phyloP scores from a whole-genome alignment of 1,284 basidiomycete species.

The Boletus smithii region DNA sequence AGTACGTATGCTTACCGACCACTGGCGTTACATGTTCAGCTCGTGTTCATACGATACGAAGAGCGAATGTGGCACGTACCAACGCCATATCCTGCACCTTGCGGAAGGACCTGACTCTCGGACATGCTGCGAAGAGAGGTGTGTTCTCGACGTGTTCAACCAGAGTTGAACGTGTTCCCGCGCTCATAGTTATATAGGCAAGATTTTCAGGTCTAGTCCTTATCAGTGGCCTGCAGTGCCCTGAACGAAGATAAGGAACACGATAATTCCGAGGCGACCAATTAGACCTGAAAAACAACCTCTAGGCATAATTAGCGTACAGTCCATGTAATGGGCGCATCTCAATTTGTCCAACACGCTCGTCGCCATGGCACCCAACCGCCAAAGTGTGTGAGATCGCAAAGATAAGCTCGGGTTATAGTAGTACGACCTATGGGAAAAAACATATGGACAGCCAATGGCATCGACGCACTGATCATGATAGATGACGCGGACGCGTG shows the following conservation, averaged over 20 bases:
- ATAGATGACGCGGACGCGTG: no score
- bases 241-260: constrained; percentile 22
- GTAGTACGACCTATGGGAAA: constrained; percentile 1
- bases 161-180: not conserved
- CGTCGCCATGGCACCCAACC: not conserved
- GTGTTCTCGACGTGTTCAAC: constrained; percentile 1
- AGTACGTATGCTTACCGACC: constrained; percentile 40
- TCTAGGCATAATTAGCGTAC: no score
- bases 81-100: constrained; percentile 80
- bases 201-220: constrained; percentile 6
- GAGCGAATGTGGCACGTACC: constrained; percentile 44
- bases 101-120: constrained; percentile 44
- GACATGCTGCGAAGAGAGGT: constrained; percentile 21
- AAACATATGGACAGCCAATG: not conserved
- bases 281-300: no score
- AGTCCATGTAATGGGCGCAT: not conserved
- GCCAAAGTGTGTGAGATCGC: not conserved
- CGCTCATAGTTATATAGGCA: constrained; percentile 11
- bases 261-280: no score
- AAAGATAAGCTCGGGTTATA: constrained; percentile 9
- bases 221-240: constrained; percentile 10
- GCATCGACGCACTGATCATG: no score
- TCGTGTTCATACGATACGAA: not conserved
- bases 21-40: constrained; percentile 32
- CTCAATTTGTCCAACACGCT: not conserved